Conservation (phyloP, 768 basidiomycete genomes). For the Lactarius hengduanensis region DNA sequence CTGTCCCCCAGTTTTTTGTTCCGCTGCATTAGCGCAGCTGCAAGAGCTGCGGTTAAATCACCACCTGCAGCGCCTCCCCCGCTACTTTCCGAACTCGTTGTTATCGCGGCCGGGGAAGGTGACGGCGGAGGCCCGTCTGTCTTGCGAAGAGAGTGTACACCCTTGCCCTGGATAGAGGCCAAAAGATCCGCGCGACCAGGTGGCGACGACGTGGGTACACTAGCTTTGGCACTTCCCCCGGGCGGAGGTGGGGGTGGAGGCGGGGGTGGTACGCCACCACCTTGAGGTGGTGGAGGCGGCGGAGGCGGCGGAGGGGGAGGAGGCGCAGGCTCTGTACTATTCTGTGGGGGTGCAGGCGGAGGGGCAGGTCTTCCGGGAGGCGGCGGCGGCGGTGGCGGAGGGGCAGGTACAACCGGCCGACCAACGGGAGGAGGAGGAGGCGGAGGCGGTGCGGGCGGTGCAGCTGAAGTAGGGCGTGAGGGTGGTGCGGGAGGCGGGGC, state of each 20-base stretch:
- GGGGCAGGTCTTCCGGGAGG: conserved; percentile 24
- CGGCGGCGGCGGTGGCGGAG: conserved; percentile 29
- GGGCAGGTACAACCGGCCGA: conserved; percentile 25
- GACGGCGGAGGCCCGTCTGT: conserved; percentile 37
- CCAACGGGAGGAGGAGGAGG: conserved; percentile 40
- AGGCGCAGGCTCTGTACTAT: conserved; percentile 38
- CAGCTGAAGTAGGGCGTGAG: conserved; percentile 33
- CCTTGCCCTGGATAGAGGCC: conserved; percentile 80
- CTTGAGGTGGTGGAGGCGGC: conserved; percentile 32
- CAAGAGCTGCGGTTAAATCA: conserved; percentile 79
- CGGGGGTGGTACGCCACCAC: conserved; percentile 38
- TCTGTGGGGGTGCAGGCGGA: conserved; percentile 29
- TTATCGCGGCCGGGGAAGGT: conserved; percentile 35
- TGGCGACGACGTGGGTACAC: conserved; percentile 45
- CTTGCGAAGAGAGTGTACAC: conserved; percentile 68
- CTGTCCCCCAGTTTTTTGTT: conserved; percentile 89
- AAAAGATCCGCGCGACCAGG: conserved; percentile 66
- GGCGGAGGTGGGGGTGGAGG: conserved; percentile 47
- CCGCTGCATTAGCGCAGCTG: conserved; percentile 75
- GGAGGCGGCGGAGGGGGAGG: conserved; percentile 36
- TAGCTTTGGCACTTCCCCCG: conserved; percentile 43
- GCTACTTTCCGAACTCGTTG: conserved; percentile 37
- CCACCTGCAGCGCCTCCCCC: conserved; percentile 52
- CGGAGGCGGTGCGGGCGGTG: conserved; percentile 39
- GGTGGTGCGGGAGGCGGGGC: conserved; percentile 38